Percentiles rank a stretch among this genome's conserved stretches.
These are phyloP conservation scores for Canavalia gladiata DNA, from an alignment of 306 rosid species.

Conservation along the genomic window DNA sequence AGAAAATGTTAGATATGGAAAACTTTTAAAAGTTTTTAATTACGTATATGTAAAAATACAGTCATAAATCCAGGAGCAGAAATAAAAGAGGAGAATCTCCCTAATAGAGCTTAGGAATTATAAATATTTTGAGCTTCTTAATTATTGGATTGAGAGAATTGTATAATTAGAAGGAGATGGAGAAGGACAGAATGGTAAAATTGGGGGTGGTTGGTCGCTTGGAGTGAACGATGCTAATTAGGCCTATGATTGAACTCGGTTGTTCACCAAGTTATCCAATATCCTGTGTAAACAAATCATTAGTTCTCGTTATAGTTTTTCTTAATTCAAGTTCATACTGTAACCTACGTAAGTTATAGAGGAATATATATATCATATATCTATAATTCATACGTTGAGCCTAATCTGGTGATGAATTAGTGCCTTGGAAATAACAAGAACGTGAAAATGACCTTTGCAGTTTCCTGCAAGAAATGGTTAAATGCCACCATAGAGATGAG, in stretches of 20 bases:
- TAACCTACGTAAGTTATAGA: background rate
- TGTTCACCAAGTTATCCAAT: constrained; percentile 44
- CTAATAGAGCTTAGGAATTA: background rate
- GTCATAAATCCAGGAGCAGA: background rate
- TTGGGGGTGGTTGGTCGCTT: background rate
- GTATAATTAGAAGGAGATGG: background rate
- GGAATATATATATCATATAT: background rate
- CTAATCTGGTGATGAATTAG: background rate
- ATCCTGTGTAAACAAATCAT: background rate
- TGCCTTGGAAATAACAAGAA: constrained; percentile 28
- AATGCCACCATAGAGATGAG: background rate
- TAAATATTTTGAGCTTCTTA: too few species aligned
- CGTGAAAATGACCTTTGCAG: constrained; percentile 38
- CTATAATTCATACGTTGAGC: background rate
- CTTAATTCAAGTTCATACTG: background rate
- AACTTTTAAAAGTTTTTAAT: background rate
- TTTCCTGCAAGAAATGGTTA: constrained; percentile 49
- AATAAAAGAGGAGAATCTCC: background rate
- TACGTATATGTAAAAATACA: background rate
- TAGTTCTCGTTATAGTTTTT: background rate
- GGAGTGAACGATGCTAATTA: constrained; percentile 41
- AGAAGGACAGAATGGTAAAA: background rate
- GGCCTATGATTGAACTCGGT: constrained; percentile 10
- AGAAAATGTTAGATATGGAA: background rate
- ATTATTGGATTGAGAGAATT: background rate